Base-by-base conservation (phyloP, 2,329 filamentous ascomycete genomes). In the Xylariomycetidae sp. region DNA sequence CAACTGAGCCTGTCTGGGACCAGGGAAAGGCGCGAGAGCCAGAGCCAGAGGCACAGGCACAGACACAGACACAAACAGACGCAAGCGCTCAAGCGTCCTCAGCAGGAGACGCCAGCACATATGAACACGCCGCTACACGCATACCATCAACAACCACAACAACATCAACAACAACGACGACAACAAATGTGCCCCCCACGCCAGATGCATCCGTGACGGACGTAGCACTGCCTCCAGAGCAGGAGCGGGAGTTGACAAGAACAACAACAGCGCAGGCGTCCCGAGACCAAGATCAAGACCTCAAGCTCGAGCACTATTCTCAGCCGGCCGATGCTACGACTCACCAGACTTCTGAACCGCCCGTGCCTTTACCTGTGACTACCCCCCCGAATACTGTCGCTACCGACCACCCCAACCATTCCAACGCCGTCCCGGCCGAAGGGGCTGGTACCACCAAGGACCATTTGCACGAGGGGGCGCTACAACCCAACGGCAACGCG, bases 221-320 rank as follows among this genome's bases (percentile, higher is more conserved):
- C 38, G 36, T 46, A 53, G 45, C 40, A 32, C 37, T 38, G 32
- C 37, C 37, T 38, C 41, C 41, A 40, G 48, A 42, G 46, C 44
- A 44, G 46, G 46, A 45, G 42, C 46, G 42, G 46, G 46, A 49
- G 45, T 41, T 41, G 40, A 40, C 38, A 45, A n/a, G n/a, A n/a
- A n/a, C n/a, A n/a, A n/a, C n/a, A n/a, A n/a, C n/a, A n/a, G n/a
- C n/a, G n/a, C n/a, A n/a, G n/a, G n/a, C n/a, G n/a, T n/a, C n/a
- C n/a, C 44, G 36, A 42, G 45, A 50, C 38, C 43, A 42, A 40
- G 43, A 41, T 30, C 40, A 27, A 31, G 44, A 45, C n/a, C n/a
- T n/a, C n/a, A n/a, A n/a, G n/a, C n/a, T n/a, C n/a, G n/a, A n/a
- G n/a, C n/a, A n/a, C n/a, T n/a, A n/a, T n/a, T n/a, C n/a, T n/a